A percentile compares a stretch with the other conserved stretches of the same genome.
phyloP scores from a whole-genome alignment of 257 asterid genomes.

The Plectranthus barbatus region DNA sequence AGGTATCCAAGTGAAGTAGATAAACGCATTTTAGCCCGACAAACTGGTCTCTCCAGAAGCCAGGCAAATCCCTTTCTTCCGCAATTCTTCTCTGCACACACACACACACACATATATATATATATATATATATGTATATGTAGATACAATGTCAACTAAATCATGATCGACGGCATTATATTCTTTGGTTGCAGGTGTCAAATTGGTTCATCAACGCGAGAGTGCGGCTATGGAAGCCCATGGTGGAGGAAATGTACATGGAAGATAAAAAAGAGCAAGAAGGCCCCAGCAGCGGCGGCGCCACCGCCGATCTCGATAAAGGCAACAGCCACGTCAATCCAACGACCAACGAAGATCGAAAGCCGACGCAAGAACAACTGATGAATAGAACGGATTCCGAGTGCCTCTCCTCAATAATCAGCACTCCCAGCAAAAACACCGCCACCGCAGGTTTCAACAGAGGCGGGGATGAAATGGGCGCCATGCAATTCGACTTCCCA shows the following conservation, averaged over 20 bases:
- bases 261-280: conserved; percentile 67
- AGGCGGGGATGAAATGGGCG: conserved; percentile 9
- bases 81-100: conserved; percentile 8
- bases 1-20: conserved; percentile 98
- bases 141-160: too few species aligned
- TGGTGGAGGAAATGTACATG: conserved; percentile 94
- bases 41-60: conserved; percentile 96
- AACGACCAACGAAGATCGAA: conserved; percentile 35
- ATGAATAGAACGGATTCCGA: conserved; percentile 53
- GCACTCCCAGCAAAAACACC: conserved; percentile 20
- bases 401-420: conserved; percentile 65
- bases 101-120: not conserved
- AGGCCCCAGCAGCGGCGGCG: conserved; percentile 7
- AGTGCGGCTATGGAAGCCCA: conserved; percentile 94
- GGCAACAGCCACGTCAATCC: not conserved
- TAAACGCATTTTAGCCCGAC: conserved; percentile 91
- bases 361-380: conserved; percentile 62
- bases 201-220: conserved; percentile 96
- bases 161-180: not conserved
- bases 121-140: too few species aligned
- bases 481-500: conserved; percentile 52
- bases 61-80: conserved; percentile 63
- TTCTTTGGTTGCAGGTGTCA: conserved; percentile 50
- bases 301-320: not conserved
- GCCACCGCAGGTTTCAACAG: conserved; percentile 15